These are phyloP conservation scores for Serendipita sp. DNA, from an alignment of 768 basidiomycete genomes.

Conservation along the genomic window DNA sequence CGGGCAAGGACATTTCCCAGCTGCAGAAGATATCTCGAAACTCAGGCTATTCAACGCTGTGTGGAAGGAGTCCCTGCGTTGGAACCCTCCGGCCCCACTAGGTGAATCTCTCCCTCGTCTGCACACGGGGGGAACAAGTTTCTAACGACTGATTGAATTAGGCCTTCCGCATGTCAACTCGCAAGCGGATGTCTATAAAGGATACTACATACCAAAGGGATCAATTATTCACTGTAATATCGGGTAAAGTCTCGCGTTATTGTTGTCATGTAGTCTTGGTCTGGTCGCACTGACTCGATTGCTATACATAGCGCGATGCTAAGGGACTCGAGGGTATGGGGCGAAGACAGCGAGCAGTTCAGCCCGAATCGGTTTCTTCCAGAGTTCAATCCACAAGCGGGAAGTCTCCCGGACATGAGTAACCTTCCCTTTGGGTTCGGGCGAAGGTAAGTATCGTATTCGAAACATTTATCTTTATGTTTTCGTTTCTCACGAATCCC, in stretches of 20 bases:
- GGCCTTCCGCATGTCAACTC: conserved; percentile 16
- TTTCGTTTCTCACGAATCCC: not conserved
- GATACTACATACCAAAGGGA: conserved; percentile 23
- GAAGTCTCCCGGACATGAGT: not conserved
- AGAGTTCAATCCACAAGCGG: not conserved
- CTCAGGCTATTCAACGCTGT: conserved; percentile 26
- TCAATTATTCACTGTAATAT: conserved; percentile 17
- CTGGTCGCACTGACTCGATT: no score
- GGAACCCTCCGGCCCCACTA: conserved; percentile 16
- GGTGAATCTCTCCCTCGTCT: conserved; percentile 10
- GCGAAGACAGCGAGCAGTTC: not conserved
- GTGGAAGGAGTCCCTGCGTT: conserved; percentile 23
- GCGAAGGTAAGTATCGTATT: not conserved
- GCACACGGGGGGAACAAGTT: not conserved
- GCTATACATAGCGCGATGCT: not conserved
- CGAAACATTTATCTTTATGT: not conserved
- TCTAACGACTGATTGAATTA: not conserved
- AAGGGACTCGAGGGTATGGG: not conserved
- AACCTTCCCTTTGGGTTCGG: conserved; percentile 1
- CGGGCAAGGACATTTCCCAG: conserved; percentile 22
- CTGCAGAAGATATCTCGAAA: conserved; percentile 20
- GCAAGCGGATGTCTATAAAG: conserved; percentile 21
- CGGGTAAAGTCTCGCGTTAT: conserved; percentile 12
- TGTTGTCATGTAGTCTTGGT: not conserved
- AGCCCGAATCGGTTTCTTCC: not conserved